phyloP scores from a whole-genome alignment of 495 filamentous ascomycete genomes.

The Penicillium manginii region DNA sequence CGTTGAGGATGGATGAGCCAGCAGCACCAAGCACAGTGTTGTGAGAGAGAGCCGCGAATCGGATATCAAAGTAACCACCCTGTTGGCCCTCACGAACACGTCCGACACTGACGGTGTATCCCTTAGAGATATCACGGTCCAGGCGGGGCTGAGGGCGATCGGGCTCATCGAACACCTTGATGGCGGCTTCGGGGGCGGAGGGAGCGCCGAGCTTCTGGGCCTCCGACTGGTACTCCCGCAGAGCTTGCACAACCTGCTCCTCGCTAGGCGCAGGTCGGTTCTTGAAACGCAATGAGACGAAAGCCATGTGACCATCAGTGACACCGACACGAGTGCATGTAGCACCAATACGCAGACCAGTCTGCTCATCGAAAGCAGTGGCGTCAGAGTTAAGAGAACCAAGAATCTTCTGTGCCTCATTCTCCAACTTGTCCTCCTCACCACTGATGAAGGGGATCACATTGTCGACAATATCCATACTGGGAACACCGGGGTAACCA shows the following conservation, averaged over 20 bases:
- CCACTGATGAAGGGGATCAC: slow-evolving; percentile 85
- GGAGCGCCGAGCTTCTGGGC: slow-evolving; percentile 74
- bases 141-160: slow-evolving; percentile 85
- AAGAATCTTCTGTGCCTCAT: slow-evolving; percentile 84
- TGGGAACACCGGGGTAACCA: slow-evolving; percentile 85
- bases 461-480: slow-evolving; percentile 76
- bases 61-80: slow-evolving; percentile 78
- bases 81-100: slow-evolving; percentile 71
- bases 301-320: slow-evolving; percentile 83
- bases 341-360: slow-evolving; percentile 68
- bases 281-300: slow-evolving; percentile 75
- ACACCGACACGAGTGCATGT: slow-evolving; percentile 84
- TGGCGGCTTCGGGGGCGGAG: slow-evolving; percentile 73
- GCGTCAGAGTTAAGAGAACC: slow-evolving; percentile 66
- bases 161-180: slow-evolving; percentile 76
- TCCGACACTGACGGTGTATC: slow-evolving; percentile 83
- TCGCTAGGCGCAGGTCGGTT: slow-evolving; percentile 57
- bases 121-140: slow-evolving; percentile 72
- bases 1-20: slow-evolving; percentile 91
- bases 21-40: slow-evolving; percentile 95
- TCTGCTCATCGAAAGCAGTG: slow-evolving; percentile 68
- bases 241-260: slow-evolving; percentile 68
- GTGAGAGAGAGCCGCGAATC: slow-evolving; percentile 81
- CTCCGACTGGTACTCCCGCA: slow-evolving; percentile 75
- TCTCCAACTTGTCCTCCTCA: slow-evolving; percentile 87